Evolutionary conservation across 2,329 filamentous ascomycete genomes (phyloP).

Genomic region (Alternaria rosae): DNA sequence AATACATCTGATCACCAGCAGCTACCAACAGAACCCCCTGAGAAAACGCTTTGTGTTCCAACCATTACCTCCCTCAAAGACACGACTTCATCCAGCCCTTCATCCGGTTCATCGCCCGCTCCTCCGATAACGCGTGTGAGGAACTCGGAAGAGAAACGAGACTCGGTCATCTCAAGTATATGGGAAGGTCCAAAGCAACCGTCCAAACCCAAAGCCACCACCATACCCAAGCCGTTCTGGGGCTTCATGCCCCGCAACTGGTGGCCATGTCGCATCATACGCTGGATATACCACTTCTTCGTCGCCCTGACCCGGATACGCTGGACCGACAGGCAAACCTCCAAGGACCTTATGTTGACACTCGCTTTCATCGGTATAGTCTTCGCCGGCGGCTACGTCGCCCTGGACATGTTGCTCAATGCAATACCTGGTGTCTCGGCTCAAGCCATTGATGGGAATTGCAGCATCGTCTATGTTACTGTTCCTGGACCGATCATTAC

Average conservation of each 20-base stretch:
- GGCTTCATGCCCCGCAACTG: conserved; percentile 8
- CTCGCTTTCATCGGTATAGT: conserved; percentile 14
- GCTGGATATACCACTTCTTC: conserved; percentile 19
- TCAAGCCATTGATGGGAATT: conserved; percentile 32
- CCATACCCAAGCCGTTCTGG: neutral
- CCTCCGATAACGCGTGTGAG: neutral
- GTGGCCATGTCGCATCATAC: conserved; percentile 33
- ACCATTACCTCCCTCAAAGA: neutral
- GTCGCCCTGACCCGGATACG: conserved; percentile 16
- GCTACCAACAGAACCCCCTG: neutral
- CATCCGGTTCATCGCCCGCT: neutral
- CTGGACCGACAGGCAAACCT: conserved; percentile 5
- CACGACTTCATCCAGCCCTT: neutral
- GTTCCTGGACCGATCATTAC: conserved; percentile 45
- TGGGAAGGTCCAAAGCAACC: neutral
- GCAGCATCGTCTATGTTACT: conserved; percentile 45
- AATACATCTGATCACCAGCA: neutral
- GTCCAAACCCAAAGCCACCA: neutral
- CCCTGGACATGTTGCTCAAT: conserved; percentile 29
- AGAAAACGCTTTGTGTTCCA: neutral
- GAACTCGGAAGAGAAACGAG: conserved; percentile 7
- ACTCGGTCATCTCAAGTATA: conserved; percentile 20
- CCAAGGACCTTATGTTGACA: conserved; percentile 26
- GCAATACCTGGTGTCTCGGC: conserved; percentile 34
- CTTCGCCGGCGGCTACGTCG: conserved; percentile 25